Evolutionary conservation across 2,329 filamentous ascomycete species (phyloP).

Genomic region (Alternaria dauci): DNA sequence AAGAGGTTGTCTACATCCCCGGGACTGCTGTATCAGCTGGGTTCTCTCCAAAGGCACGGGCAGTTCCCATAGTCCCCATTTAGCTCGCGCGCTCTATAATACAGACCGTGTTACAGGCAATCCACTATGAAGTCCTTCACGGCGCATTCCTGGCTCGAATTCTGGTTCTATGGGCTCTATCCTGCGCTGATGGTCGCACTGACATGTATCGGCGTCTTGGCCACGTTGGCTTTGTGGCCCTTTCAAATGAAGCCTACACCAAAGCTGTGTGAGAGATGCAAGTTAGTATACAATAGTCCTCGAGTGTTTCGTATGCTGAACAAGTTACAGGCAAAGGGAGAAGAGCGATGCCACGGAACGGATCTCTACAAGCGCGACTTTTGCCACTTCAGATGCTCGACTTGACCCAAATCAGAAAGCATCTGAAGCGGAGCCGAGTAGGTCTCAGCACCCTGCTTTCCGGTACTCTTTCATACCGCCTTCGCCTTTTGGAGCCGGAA

Average conservation of each 20-base stretch:
- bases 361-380: background rate
- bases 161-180: slow-evolving; percentile 4
- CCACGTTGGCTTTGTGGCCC: background rate
- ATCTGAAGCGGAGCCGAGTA: background rate
- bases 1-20: background rate
- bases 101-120: background rate
- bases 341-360: background rate
- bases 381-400: background rate
- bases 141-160: slow-evolving; percentile 1
- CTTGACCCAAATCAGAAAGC: background rate
- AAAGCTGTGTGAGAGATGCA: background rate
- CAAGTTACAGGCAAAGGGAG: background rate
- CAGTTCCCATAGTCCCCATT: background rate
- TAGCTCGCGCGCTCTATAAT: background rate
- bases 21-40: background rate
- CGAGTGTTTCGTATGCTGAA: accelerated
- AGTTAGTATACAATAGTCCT: background rate
- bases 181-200: background rate
- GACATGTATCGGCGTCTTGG: background rate
- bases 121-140: background rate
- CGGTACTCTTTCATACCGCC: slow-evolving; percentile 3
- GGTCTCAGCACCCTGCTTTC: background rate
- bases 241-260: background rate
- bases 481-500: slow-evolving; percentile 1
- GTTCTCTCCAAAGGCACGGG: background rate